phyloP scores from a whole-genome alignment of 805 yeast genomes.

The Yamadazyma sp. region DNA sequence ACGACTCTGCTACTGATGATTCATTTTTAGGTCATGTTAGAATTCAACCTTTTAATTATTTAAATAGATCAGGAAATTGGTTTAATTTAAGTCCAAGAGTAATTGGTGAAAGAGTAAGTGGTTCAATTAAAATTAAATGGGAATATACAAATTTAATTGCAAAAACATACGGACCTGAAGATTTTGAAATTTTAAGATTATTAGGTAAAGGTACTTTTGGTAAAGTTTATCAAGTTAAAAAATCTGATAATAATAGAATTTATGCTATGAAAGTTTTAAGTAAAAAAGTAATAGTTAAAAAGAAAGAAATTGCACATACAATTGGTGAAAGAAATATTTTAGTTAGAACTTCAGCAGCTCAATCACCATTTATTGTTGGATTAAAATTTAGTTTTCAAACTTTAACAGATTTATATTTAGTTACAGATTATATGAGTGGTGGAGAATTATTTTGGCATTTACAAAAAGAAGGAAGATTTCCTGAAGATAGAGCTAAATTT shows the following conservation, averaged over 20 bases:
- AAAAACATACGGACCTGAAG: constrained; percentile 87
- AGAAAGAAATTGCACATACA: constrained; percentile 97
- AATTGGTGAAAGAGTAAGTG: constrained; percentile 71
- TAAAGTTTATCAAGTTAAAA: constrained; percentile 93
- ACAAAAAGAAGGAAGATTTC: constrained; percentile 92
- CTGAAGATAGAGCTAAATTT: constrained; percentile 92
- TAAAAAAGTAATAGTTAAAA: constrained; percentile 91
- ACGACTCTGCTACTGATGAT: constrained; percentile 81
- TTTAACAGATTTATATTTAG: constrained; percentile 84
- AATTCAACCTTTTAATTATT: constrained; percentile 56
- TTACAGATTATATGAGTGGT: constrained; percentile 97
- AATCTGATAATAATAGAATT: constrained; percentile 82
- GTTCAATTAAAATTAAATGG: constrained; percentile 74
- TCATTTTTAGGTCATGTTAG: constrained; percentile 83
- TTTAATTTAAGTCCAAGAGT: constrained; percentile 67
- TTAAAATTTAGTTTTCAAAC: constrained; percentile 96
- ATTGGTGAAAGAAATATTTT: constrained; percentile 94
- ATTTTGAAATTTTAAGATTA: constrained; percentile 86
- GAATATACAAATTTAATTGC: constrained; percentile 63
- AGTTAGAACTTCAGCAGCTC: constrained; percentile 86
- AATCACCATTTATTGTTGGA: constrained; percentile 92
- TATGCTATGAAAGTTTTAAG: constrained; percentile 97
- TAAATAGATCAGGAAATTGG: constrained; percentile 62
- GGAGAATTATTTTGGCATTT: constrained; percentile 97
- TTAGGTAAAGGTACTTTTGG: constrained; percentile 98